These are phyloP conservation scores for Vaccinium darrowii DNA, from an alignment of 148 eudicot genomes.

Conservation along the genomic window DNA sequence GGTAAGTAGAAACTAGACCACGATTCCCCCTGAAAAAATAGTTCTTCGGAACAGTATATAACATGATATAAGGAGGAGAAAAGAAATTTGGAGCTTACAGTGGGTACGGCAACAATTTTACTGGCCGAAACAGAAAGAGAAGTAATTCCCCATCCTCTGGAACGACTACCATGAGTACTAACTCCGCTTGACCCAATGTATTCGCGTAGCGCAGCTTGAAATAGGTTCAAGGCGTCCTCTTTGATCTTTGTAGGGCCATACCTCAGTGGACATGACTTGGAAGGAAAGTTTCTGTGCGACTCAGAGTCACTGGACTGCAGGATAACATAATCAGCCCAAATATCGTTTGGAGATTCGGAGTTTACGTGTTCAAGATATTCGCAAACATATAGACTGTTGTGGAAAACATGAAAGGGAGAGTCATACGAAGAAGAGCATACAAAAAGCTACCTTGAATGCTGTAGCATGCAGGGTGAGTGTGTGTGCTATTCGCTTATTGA, in stretches of 20 bases:
- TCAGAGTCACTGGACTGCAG: conserved; percentile 60
- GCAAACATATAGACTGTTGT: background rate
- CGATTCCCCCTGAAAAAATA: background rate
- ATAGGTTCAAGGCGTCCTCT: conserved; percentile 70
- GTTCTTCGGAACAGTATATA: background rate
- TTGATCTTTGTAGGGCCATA: conserved; percentile 75
- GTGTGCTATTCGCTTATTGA: conserved; percentile 80
- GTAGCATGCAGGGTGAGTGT: conserved; percentile 80
- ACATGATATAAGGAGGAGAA: background rate
- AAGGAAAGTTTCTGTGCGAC: conserved; percentile 77
- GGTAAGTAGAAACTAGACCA: background rate
- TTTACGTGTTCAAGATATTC: background rate
- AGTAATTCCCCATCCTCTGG: conserved; percentile 68
- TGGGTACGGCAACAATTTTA: conserved; percentile 70
- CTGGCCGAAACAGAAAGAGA: conserved; percentile 82
- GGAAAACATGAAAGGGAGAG: conserved; percentile 7
- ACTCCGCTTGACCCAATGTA: conserved; percentile 42
- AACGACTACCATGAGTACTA: conserved; percentile 34
- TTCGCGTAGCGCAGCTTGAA: conserved; percentile 78
- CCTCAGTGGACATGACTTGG: conserved; percentile 86
- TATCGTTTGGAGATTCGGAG: background rate
- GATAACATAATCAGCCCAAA: conserved; percentile 27
- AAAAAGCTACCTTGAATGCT: conserved; percentile 57
- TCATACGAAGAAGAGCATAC: background rate
- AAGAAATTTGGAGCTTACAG: conserved; percentile 44